phyloP scores from a whole-genome alignment of 768 basidiomycete genomes.

The Hypsizygus marmoreus region DNA sequence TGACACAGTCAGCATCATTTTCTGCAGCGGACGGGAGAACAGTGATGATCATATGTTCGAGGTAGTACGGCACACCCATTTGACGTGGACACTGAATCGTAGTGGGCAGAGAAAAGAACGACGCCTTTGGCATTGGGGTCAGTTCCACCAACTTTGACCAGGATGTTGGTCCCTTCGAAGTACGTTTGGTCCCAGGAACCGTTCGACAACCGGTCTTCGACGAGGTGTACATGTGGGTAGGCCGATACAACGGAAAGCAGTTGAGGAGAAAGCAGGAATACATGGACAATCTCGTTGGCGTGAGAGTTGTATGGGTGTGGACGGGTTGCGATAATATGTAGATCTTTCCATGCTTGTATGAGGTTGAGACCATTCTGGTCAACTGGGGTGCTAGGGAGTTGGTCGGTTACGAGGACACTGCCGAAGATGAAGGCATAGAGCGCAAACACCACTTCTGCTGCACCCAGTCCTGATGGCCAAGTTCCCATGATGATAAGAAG shows the following conservation, averaged over 20 bases:
- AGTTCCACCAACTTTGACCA: conserved; percentile 63
- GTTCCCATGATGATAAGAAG: conserved; percentile 1
- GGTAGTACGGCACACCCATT: conserved; percentile 54
- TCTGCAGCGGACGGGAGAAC: conserved; percentile 23
- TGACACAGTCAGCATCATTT: conserved; percentile 14
- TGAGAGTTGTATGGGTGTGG: conserved; percentile 83
- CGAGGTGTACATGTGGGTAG: conserved; percentile 49
- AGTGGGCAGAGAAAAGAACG: conserved; percentile 80
- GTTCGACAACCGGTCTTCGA: conserved; percentile 42
- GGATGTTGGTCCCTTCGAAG: conserved; percentile 68
- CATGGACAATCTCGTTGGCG: conserved; percentile 68
- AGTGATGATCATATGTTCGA: conserved; percentile 43
- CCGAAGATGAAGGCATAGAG: conserved; percentile 14
- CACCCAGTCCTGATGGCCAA: conserved; percentile 7
- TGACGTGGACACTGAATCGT: conserved; percentile 77
- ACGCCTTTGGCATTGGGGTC: conserved; percentile 40
- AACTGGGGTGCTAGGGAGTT: conserved; percentile 10
- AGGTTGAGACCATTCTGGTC: conserved; percentile 15
- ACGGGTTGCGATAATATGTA: conserved; percentile 49
- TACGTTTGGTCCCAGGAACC: conserved; percentile 41
- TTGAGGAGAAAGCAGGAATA: conserved; percentile 58
- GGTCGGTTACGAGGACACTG: conserved; percentile 14
- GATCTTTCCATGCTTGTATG: conserved; percentile 17
- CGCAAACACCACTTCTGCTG: conserved; percentile 5
- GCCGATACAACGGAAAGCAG: conserved; percentile 46